phyloP scores from a whole-genome alignment of 192 early-diverging fungal genomes.

The Funneliformis mosseae region DNA sequence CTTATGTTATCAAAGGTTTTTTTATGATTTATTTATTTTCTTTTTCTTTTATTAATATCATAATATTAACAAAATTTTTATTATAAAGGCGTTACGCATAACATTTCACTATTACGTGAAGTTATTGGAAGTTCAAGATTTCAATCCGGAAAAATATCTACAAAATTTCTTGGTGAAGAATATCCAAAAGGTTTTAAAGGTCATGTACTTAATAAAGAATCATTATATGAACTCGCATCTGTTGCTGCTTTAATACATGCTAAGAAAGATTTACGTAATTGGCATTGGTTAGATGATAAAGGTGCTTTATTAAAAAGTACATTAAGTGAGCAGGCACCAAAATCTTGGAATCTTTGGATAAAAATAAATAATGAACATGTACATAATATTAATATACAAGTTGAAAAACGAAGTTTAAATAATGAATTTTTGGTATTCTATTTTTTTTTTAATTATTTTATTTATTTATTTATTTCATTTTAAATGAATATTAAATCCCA shows the following conservation, averaged over 20 bases:
- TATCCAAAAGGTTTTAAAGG: slow-evolving; percentile 90
- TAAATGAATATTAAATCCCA: neutral
- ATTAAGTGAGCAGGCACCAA: slow-evolving; percentile 38
- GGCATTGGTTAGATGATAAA: slow-evolving; percentile 56
- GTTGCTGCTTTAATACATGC: slow-evolving; percentile 66
- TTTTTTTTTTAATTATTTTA: neutral
- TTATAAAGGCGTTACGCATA: slow-evolving; percentile 80
- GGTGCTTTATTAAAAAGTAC: slow-evolving; percentile 44
- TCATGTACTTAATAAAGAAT: slow-evolving; percentile 54
- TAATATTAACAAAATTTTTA: neutral
- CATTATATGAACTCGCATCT: slow-evolving; percentile 65
- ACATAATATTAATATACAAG: slow-evolving; percentile 50
- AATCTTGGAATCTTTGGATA: slow-evolving; percentile 56
- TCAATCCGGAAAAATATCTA: slow-evolving; percentile 73
- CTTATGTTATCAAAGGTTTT: slow-evolving; percentile 81
- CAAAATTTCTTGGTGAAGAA: slow-evolving; percentile 85
- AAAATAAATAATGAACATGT: slow-evolving; percentile 46
- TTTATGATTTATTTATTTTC: neutral
- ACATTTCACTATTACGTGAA: slow-evolving; percentile 90
- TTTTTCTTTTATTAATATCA: neutral
- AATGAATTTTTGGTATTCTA: slow-evolving; percentile 54
- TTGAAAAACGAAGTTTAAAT: slow-evolving; percentile 40
- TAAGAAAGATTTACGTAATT: slow-evolving; percentile 64
- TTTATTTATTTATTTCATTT: neutral
- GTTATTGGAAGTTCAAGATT: slow-evolving; percentile 79